Conservation (phyloP, 192 early-diverging fungal genomes). For the Linnemannia hyalina region DNA sequence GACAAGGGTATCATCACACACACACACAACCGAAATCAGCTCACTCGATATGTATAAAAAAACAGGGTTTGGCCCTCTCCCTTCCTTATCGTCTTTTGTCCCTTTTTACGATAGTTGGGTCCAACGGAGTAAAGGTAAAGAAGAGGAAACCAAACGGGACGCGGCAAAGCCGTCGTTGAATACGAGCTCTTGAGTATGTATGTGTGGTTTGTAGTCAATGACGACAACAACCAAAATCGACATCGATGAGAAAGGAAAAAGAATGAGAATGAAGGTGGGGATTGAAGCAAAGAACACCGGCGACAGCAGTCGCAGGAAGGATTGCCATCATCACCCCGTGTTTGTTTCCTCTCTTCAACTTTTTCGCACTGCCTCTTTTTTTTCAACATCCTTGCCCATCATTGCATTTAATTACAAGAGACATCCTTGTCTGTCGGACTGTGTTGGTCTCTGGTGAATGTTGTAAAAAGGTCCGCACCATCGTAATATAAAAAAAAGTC, state of each 20-base stretch:
- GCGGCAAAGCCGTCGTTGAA: too few species aligned
- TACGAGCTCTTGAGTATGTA: too few species aligned
- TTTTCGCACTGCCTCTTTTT: slow-evolving; percentile 1
- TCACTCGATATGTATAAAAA: neutral
- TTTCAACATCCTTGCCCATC: neutral
- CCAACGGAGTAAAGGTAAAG: neutral
- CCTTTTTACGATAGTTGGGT: neutral
- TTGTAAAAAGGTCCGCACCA: neutral
- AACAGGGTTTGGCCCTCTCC: neutral
- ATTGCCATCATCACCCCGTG: neutral
- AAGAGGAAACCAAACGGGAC: too few species aligned
- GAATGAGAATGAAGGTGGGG: too few species aligned
- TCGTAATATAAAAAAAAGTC: neutral
- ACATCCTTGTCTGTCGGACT: neutral
- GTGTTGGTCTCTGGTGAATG: neutral
- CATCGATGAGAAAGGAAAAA: too few species aligned
- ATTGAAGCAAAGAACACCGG: too few species aligned
- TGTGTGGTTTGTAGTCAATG: too few species aligned
- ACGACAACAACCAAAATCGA: too few species aligned
- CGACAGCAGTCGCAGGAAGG: neutral
- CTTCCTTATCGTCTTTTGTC: neutral
- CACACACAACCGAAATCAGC: neutral
- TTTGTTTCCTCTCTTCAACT: neutral
- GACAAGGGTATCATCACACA: neutral
- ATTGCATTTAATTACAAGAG: neutral